Evolutionary conservation across 768 basidiomycete genomes (phyloP).

Genomic region (Vishniacozyma victoriae): DNA sequence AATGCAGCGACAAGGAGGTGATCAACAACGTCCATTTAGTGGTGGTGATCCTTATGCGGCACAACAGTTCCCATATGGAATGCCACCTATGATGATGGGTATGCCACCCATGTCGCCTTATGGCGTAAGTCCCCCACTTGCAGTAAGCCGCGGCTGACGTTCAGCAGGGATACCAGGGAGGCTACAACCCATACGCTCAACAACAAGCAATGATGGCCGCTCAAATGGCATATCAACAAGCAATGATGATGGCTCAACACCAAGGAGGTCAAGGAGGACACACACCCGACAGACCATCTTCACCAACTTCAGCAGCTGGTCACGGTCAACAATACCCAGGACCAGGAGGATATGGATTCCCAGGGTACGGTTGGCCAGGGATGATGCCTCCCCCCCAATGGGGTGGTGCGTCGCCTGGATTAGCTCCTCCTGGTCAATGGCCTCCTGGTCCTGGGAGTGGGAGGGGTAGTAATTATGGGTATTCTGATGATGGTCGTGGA

Average conservation of each 20-base stretch:
- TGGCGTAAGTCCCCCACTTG: conserved; percentile 9
- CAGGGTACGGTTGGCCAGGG: background rate
- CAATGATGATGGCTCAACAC: conserved; percentile 36
- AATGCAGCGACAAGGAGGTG: conserved; percentile 77
- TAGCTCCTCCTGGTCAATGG: background rate
- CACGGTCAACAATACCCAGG: background rate
- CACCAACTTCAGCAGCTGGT: background rate
- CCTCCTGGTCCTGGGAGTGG: no score
- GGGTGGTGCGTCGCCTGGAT: background rate
- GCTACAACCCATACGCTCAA: conserved; percentile 42
- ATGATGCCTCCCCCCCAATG: background rate
- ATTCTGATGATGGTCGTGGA: background rate
- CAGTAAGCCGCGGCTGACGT: background rate
- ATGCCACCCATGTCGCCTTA: conserved; percentile 30
- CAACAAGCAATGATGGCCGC: conserved; percentile 50
- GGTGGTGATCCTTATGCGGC: conserved; percentile 57
- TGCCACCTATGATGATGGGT: conserved; percentile 24
- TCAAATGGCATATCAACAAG: conserved; percentile 48
- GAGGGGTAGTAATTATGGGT: background rate
- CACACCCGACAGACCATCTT: conserved; percentile 5
- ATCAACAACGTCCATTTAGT: conserved; percentile 66
- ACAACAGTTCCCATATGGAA: conserved; percentile 39
- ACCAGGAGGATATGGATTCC: background rate
- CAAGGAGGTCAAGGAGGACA: conserved; percentile 25
- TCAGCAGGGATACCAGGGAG: conserved; percentile 25